A percentile compares a stretch with the other conserved stretches of the same genome.
These are phyloP conservation scores for Sicyos edulis DNA, from an alignment of 306 rosid species.

Conservation along the genomic window DNA sequence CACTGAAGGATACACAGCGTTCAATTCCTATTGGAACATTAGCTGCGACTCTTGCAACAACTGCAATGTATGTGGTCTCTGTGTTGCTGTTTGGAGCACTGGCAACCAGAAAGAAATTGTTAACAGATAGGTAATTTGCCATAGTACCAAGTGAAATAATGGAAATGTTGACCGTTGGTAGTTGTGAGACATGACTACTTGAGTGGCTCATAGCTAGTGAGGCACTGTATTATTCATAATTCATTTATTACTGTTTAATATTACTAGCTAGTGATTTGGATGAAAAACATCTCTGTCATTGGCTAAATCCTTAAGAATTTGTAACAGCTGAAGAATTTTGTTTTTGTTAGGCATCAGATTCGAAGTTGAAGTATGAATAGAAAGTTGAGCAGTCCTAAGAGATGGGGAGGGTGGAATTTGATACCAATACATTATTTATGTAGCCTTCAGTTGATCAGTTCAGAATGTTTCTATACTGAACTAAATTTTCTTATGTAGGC, in stretches of 20 bases:
- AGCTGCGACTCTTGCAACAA: conserved; percentile 76
- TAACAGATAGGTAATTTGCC: conserved; percentile 71
- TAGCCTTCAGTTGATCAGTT: conserved; percentile 1
- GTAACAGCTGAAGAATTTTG: neutral
- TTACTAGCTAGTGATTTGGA: neutral
- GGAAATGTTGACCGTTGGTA: conserved; percentile 7
- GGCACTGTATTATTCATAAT: conserved; percentile 11
- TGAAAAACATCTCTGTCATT: neutral
- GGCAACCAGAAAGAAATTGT: conserved; percentile 72
- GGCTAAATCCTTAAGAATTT: neutral
- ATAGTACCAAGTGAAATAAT: neutral
- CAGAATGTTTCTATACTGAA: conserved; percentile 7
- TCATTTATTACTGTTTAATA: conserved; percentile 16
- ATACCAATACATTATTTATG: neutral
- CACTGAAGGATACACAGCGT: conserved; percentile 90
- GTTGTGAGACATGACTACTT: conserved; percentile 14
- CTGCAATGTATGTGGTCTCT: conserved; percentile 67
- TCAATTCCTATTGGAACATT: conserved; percentile 96
- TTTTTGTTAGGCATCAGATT: neutral
- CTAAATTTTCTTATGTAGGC: conserved; percentile 53
- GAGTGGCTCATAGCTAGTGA: conserved; percentile 17
- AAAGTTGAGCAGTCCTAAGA: neutral
- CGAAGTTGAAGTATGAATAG: neutral
- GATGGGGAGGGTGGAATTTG: neutral
- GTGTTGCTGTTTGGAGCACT: conserved; percentile 81